phyloP scores from a whole-genome alignment of 257 asterid species.

The Salvia rosmarinus region DNA sequence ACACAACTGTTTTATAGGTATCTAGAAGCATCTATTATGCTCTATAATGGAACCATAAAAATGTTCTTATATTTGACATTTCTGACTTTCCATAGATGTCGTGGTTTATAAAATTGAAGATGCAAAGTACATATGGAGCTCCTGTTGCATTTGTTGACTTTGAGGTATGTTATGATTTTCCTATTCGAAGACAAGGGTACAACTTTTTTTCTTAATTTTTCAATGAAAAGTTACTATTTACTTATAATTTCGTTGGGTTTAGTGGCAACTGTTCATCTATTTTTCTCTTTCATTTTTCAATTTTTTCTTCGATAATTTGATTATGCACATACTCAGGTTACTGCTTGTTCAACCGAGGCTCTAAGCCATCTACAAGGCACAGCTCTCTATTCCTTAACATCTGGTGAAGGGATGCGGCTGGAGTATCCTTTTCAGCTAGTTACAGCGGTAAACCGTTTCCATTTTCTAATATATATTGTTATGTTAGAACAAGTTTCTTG shows the following conservation, averaged over 20 bases:
- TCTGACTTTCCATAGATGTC: slow-evolving; percentile 55
- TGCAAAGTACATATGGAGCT: slow-evolving; percentile 96
- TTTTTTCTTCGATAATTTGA: not conserved
- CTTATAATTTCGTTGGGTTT: not conserved
- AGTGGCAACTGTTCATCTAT: not conserved
- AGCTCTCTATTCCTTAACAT: slow-evolving; percentile 65
- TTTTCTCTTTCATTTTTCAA: too few species aligned
- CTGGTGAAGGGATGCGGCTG: slow-evolving; percentile 84
- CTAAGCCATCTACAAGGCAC: slow-evolving; percentile 70
- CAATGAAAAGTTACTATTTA: not conserved
- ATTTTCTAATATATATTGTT: not conserved
- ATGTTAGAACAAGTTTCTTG: slow-evolving; percentile 7
- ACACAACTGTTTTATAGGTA: slow-evolving; percentile 81
- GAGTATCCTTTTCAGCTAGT: slow-evolving; percentile 76
- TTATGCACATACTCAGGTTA: slow-evolving; percentile 55
- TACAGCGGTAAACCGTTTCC: not conserved
- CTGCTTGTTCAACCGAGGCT: slow-evolving; percentile 86
- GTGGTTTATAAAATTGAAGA: slow-evolving; percentile 89
- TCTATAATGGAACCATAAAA: not conserved
- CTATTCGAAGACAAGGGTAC: not conserved
- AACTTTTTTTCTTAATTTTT: not conserved
- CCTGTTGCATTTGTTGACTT: slow-evolving; percentile 99
- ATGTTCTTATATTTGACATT: not conserved
- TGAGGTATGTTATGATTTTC: slow-evolving; percentile 52
- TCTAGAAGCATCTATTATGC: slow-evolving; percentile 14